A percentile compares a stretch with the other conserved stretches of the same genome.
These are phyloP conservation scores for Yarrowia hollandica DNA, from an alignment of 805 yeast genomes.

Conservation along the genomic window DNA sequence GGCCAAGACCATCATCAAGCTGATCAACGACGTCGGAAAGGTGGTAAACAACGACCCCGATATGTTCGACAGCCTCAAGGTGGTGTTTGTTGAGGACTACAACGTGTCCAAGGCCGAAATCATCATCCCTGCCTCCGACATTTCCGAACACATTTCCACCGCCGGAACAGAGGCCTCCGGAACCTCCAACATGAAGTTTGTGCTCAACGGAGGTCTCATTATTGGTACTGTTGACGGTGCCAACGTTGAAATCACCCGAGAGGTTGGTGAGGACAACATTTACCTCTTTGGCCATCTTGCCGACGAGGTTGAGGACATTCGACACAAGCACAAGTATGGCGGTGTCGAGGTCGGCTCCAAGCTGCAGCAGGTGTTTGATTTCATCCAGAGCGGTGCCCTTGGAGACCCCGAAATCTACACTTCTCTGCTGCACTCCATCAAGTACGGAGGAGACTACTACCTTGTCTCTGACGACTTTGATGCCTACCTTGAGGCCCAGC, in stretches of 20 bases:
- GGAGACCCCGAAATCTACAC: conserved; percentile 64
- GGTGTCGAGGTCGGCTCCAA: conserved; percentile 60
- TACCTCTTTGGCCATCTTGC: conserved; percentile 88
- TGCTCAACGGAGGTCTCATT: conserved; percentile 88
- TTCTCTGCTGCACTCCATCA: conserved; percentile 67
- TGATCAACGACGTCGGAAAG: conserved; percentile 76
- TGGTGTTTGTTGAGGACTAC: conserved; percentile 86
- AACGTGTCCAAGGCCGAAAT: conserved; percentile 93
- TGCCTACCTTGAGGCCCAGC: conserved; percentile 79
- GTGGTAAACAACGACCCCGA: conserved; percentile 79
- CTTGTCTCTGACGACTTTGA: conserved; percentile 88
- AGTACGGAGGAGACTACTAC: conserved; percentile 78
- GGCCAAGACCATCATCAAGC: conserved; percentile 87
- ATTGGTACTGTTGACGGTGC: conserved; percentile 98
- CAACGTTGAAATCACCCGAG: conserved; percentile 90
- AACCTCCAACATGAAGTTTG: conserved; percentile 94
- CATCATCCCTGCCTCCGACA: conserved; percentile 84
- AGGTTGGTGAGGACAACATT: conserved; percentile 89
- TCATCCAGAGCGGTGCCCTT: conserved; percentile 68
- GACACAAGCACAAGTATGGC: conserved; percentile 69
- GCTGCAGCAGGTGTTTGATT: conserved; percentile 60
- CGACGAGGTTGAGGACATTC: conserved; percentile 82
- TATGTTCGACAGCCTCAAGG: conserved; percentile 74
- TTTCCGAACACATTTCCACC: conserved; percentile 91
- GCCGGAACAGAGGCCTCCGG: conserved; percentile 98